Percentiles rank a stretch among this genome's conserved stretches.
These are phyloP conservation scores for Yarrowia sp. DNA, from an alignment of 805 yeast genomes.

Conservation along the genomic window DNA sequence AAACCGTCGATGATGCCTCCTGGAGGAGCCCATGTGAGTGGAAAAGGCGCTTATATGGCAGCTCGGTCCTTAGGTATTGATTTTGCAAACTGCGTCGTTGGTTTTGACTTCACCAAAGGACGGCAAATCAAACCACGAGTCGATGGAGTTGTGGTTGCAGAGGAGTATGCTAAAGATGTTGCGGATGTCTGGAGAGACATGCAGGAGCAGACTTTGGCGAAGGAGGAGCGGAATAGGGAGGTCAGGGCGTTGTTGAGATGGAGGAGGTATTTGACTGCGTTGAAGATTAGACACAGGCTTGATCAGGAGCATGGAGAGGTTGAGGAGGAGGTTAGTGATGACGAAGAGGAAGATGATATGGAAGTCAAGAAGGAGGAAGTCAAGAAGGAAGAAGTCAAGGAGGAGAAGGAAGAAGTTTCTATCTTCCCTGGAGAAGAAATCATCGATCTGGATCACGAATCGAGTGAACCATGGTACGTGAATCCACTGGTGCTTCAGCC, in stretches of 20 bases:
- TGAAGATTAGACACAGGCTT: constrained; percentile 34
- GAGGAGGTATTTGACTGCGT: constrained; percentile 40
- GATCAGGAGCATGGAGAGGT: constrained; percentile 33
- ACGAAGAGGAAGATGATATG: background rate
- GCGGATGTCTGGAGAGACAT: constrained; percentile 43
- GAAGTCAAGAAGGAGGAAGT: background rate
- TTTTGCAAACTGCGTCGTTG: constrained; percentile 82
- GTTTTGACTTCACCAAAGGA: constrained; percentile 66
- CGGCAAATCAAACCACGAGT: constrained; percentile 58
- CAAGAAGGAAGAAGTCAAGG: background rate
- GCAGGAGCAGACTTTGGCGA: constrained; percentile 47
- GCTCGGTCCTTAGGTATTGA: constrained; percentile 69
- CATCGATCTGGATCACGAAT: background rate
- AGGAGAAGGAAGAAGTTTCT: background rate
- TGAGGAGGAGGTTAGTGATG: background rate
- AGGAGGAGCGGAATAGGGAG: constrained; percentile 49
- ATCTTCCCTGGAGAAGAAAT: too few species aligned
- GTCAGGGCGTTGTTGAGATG: constrained; percentile 41
- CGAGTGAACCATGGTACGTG: constrained; percentile 6
- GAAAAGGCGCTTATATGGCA: constrained; percentile 50
- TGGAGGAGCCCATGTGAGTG: constrained; percentile 57
- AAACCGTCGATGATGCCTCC: constrained; percentile 77
- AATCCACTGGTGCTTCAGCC: background rate
- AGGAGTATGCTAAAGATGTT: constrained; percentile 60
- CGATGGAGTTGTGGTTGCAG: constrained; percentile 74